Conservation (phyloP, 176 grass and related monocot genomes). For the Cenchrus americanus region DNA sequence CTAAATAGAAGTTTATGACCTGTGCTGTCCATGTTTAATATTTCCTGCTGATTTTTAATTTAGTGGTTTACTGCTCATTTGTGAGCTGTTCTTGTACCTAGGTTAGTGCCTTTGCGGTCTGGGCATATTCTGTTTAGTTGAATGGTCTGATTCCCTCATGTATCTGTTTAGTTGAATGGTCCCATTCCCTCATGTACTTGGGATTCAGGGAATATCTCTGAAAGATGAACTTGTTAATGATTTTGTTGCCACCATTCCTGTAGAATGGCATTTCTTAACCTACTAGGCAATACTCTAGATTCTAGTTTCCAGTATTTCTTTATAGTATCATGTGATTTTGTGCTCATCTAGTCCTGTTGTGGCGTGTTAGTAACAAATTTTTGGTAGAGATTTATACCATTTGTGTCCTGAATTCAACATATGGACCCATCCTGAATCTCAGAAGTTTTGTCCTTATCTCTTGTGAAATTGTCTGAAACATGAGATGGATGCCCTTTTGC, state of each 20-base stretch:
- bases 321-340: background rate
- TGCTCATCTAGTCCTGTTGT: too few relatives aligned
- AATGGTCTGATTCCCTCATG: too few relatives aligned
- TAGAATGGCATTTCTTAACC: background rate
- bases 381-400: too few relatives aligned
- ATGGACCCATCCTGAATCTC: too few relatives aligned
- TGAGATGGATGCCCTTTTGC: too few relatives aligned
- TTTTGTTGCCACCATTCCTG: background rate
- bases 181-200: background rate
- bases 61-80: background rate
- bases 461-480: too few relatives aligned
- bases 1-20: too few relatives aligned
- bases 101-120: background rate
- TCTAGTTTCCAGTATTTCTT: background rate
- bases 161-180: background rate
- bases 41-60: too few relatives aligned
- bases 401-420: too few relatives aligned
- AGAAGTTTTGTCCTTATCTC: too few relatives aligned
- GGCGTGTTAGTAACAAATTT: too few relatives aligned
- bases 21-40: too few relatives aligned
- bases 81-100: background rate
- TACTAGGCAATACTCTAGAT: background rate
- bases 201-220: background rate
- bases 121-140: background rate
- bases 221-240: background rate